Evolutionary conservation across 176 grass and related monocot genomes (phyloP), one percentile per base, ranked within the genome.

Genomic region (Cenchrus purpureus): DNA sequence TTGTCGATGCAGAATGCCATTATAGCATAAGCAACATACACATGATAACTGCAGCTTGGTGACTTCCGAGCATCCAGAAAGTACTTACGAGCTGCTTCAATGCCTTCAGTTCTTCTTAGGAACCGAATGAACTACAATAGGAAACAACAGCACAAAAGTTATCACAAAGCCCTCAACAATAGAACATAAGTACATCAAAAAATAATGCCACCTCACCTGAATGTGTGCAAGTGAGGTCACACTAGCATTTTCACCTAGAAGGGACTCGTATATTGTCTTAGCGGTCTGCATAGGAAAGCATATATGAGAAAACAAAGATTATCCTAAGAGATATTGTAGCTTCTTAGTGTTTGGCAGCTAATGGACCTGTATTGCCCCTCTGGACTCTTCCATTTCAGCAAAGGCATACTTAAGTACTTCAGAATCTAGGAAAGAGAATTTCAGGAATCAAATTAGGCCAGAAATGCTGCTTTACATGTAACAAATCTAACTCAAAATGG

Each of bases 1-100:
- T 98, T 98, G 92, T 98, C 93, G 16, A 98, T 49, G 82, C 93
- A 94, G 90, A 95, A 98, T 61, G 87, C 91, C 89, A 98, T 92
- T 75, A 78, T 95, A 76, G 93, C 96, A 92, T 91, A 98, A 74
- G 96, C 93, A 87, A 95, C 89, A 92, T 90, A 98, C 37, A 98
- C 86, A 68, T 98, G 93, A 92, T 95, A 95, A 62, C 89, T 98
- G 83, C 93, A 98, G 69, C 57, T 92, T 83, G 87, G 83, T 17
- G 79, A 91, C 70, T 98, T 95, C 76, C 87, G 89, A 84, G 89
- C 91, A 85, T 95, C 93, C 58, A 98, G 82, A 88, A 98, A 98
- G 77, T 95, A 98, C 74, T 94, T 98, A 58, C 86, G 91, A 85
- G 93, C 96, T 54, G 91, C 84, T 90, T 98, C 96, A 83, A 86